Evolutionary conservation across 768 basidiomycete species (phyloP), one percentile per base, ranked within the genome.

Genomic region (Mycena vulgaris): DNA sequence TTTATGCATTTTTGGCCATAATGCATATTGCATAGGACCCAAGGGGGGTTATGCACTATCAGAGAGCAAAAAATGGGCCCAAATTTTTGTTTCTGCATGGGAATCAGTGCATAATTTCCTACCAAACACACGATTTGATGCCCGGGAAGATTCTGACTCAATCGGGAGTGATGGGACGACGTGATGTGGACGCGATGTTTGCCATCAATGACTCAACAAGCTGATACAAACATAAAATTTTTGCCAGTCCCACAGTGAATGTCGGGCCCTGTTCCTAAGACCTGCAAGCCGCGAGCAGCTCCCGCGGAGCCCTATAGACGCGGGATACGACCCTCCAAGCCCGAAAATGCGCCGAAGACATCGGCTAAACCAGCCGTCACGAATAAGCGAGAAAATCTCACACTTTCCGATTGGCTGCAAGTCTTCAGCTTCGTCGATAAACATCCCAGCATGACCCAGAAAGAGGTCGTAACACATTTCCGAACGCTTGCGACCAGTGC

Each of bases 341-440:
- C 40, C 25, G 13, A 58, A 28, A 51, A 62, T 47, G 66, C 21
- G 19, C 68, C 67, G 17, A 53, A 40, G 40, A 76, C 75, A 2
- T 45, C 73, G 16, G 75, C 75, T 21, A 53, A 57, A 14, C 17
- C 63, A n/a, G 37, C 48, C 31, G 52, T 31, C 7, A 35, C 60
- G 21, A 27, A 61, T 16, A 47, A 27, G 23, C 45, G 63, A 42
- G 39, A 62, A 25, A 63, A 77, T 51, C 76, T 79, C 39, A 4
- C 65, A 4, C 65, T 72, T 21, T n/a, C 60, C 39, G 74, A 79
- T 52, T 79, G 78, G 78, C 31, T 78, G 28, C 63, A 69, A 17
- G 74, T 79, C 52, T 75, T 75, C 49, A 56, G 42, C 11, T 79
- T 45, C 45, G 47, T 76, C 35, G 74, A 78, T 45, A 40, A 66